Conservation (phyloP, 202 grass and related monocot species). For the Panicum virgatum region DNA sequence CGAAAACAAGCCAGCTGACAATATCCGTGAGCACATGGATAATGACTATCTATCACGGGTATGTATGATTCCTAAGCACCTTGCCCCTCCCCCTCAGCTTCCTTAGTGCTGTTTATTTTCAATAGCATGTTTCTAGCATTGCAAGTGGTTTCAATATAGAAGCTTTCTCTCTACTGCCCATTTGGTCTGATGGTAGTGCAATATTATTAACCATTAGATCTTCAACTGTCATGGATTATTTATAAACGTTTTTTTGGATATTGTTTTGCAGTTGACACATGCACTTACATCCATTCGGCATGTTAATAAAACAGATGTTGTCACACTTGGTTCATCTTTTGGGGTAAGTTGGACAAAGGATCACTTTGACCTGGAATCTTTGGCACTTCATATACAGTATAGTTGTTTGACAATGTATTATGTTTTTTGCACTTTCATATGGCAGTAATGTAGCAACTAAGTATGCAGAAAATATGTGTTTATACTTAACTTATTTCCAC, state of each 20-base stretch:
- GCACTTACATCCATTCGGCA: constrained; percentile 80
- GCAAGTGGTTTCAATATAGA: neutral
- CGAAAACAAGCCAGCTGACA: constrained; percentile 94
- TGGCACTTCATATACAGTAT: constrained; percentile 18
- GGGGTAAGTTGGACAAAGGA: constrained; percentile 67
- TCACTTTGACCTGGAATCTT: neutral
- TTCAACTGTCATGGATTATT: neutral
- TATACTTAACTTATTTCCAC: constrained; percentile 38
- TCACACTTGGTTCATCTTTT: constrained; percentile 93
- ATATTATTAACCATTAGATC: neutral
- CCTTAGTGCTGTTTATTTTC: neutral
- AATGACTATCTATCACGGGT: constrained; percentile 93
- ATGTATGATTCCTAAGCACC: constrained; percentile 31
- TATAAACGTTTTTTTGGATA: constrained; percentile 21
- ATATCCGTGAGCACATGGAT: constrained; percentile 79
- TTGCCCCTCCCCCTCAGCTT: neutral
- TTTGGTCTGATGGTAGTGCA: neutral
- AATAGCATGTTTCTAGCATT: neutral
- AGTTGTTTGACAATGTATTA: neutral
- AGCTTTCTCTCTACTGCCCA: neutral
- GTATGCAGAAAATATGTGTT: neutral
- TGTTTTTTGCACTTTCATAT: neutral
- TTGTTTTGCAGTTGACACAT: constrained; percentile 74
- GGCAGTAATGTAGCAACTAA: neutral
- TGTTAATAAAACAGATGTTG: constrained; percentile 91